Evolutionary conservation across 2,329 filamentous ascomycete genomes (phyloP).

Genomic region (Penicillium sp.): DNA sequence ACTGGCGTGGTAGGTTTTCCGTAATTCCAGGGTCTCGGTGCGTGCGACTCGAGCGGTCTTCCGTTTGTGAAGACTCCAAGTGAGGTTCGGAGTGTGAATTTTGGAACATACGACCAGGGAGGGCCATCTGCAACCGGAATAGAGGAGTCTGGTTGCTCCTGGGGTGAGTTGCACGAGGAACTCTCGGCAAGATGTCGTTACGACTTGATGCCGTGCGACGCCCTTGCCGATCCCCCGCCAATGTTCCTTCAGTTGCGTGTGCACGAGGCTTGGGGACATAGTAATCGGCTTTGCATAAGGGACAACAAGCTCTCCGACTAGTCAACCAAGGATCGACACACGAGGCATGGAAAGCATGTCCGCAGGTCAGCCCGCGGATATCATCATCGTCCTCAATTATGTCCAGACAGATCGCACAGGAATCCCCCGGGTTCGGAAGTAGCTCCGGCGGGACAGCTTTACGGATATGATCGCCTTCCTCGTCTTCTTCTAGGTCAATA

Average conservation of each 20-base stretch:
- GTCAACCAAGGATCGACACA: slow-evolving; percentile 98
- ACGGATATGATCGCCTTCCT: slow-evolving; percentile 77
- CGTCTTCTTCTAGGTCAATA: slow-evolving; percentile 66
- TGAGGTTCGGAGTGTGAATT: slow-evolving; percentile 12
- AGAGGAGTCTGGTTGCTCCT: slow-evolving; percentile 27
- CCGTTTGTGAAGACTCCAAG: not conserved
- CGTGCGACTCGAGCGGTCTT: not conserved
- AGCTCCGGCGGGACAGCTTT: slow-evolving; percentile 80
- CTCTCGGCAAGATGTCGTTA: slow-evolving; percentile 26
- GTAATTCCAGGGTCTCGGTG: not conserved
- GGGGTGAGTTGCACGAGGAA: slow-evolving; percentile 37
- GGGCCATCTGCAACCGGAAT: slow-evolving; percentile 35
- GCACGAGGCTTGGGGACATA: slow-evolving; percentile 89
- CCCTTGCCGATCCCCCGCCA: slow-evolving; percentile 33
- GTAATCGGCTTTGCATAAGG: slow-evolving; percentile 97
- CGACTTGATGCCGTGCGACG: slow-evolving; percentile 28
- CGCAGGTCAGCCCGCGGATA: slow-evolving; percentile 87
- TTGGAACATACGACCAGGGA: slow-evolving; percentile 39
- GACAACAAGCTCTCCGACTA: slow-evolving; percentile 89
- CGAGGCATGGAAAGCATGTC: slow-evolving; percentile 96
- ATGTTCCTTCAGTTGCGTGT: slow-evolving; percentile 44
- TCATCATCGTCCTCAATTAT: slow-evolving; percentile 93
- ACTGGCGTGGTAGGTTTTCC: not conserved
- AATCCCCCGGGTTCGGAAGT: slow-evolving; percentile 79
- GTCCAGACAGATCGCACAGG: slow-evolving; percentile 96